Evolutionary conservation across 257 asterid genomes (phyloP), one percentile per base, ranked within the genome.

Genomic region (Rhazya stricta): DNA sequence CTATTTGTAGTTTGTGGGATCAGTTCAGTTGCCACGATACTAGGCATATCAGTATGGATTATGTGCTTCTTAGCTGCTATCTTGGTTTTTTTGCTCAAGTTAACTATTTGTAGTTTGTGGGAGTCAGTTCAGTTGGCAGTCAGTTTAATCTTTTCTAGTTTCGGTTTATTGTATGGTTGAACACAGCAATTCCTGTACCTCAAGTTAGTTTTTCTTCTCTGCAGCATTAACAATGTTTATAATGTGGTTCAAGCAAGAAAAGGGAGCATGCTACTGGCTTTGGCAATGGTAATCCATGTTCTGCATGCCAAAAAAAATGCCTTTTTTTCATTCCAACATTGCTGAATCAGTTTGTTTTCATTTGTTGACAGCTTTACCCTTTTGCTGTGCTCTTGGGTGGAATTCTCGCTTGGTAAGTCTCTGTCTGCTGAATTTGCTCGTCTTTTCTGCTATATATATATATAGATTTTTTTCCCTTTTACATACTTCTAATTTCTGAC

Each of bases 191-290:
- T 19, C 54, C 21, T 50, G 5, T 46, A 6, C 46, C 36, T 75
- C 60, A 76, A 62, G 50, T 65, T 63, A 39, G 42, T 39, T 71
- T 42, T 73, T 63, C 74, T 83, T 77, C 16, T 80, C 19, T 89
- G 85, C 95, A 93, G 97, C 36, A 83, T 87, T 74, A 56, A 81
- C 78, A 89, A 89, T 81, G 98, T 91, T 76, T 79, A 82, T 68
- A 87, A 84, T 79, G 93, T 93, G 82, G 96, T 93, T 74, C 84
- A 81, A 77, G 89, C 90, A 79, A 89, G 91, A 83, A 93, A 90
- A 74, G 97, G 95, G 83, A 91, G 85, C 83, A 89, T 93, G 98
- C 76, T 81, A 1, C 85, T 84, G 68, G 98, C 98, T 57, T 81
- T 93, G 87, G 96, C 98, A 70, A 91, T 93, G 98, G 98, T 93